These are phyloP conservation scores for Leishmania amazonensis DNA, from an alignment of 208 protist genomes.

Conservation along the genomic window DNA sequence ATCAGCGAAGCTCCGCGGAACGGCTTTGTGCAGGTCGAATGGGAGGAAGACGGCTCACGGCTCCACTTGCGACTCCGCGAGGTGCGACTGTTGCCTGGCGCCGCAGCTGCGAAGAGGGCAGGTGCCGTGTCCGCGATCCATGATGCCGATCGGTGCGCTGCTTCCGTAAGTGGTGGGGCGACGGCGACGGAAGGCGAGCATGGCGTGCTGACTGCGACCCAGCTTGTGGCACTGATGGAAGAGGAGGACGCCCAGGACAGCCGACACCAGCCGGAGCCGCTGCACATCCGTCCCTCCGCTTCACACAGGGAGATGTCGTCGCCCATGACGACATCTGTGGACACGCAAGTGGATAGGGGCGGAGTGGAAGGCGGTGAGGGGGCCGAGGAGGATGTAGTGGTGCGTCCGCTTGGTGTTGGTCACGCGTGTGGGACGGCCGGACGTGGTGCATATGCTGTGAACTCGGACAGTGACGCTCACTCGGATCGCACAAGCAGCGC, in stretches of 20 bases:
- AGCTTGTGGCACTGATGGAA: slow-evolving; percentile 29
- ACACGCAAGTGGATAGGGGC: not conserved
- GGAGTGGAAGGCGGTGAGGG: not conserved
- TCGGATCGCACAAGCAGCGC: not conserved
- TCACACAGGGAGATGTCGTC: not conserved
- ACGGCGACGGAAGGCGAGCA: not conserved
- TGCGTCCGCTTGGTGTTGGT: not conserved
- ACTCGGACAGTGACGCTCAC: not conserved
- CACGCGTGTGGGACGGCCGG: not conserved
- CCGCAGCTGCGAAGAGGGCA: not conserved
- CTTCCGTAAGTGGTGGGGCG: not conserved
- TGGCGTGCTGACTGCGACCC: slow-evolving; percentile 24
- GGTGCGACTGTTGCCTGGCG: slow-evolving; percentile 40
- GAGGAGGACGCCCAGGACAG: slow-evolving; percentile 33
- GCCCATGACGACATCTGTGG: not conserved
- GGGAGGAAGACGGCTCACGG: slow-evolving; percentile 57
- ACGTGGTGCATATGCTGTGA: not conserved
- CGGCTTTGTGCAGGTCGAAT: slow-evolving; percentile 71
- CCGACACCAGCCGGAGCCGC: slow-evolving; percentile 9
- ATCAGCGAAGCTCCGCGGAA: slow-evolving; percentile 45
- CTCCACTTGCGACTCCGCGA: slow-evolving; percentile 57
- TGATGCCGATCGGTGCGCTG: not conserved
- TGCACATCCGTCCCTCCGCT: not conserved
- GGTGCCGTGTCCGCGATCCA: not conserved
- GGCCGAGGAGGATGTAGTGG: not conserved